These are phyloP conservation scores for Pyrus hybrid DNA, from an alignment of 331 rosid species.

Conservation along the genomic window DNA sequence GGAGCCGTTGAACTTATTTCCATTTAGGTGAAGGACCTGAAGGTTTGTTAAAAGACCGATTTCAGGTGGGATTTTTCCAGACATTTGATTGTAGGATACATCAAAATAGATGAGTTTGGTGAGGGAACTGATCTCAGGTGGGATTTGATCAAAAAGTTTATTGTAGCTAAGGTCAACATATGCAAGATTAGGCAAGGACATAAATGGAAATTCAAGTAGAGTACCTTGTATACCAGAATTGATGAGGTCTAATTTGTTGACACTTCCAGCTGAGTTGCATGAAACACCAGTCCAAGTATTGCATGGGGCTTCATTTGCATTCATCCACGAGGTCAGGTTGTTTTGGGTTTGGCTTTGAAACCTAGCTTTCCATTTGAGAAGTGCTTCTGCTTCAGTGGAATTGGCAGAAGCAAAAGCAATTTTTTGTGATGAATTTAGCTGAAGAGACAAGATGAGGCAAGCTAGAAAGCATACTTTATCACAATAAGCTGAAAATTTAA, in stretches of 20 bases:
- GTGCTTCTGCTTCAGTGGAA: conserved; percentile 9
- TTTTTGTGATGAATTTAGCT: background rate
- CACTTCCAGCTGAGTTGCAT: conserved; percentile 5
- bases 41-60: background rate
- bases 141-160: too few relatives aligned
- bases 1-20: background rate
- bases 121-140: too few relatives aligned
- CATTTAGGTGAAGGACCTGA: background rate
- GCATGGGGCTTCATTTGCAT: background rate
- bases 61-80: background rate
- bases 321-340: conserved; percentile 10
- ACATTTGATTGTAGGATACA: too few relatives aligned
- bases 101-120: too few relatives aligned
- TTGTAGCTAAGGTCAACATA: too few relatives aligned
- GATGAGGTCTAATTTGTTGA: conserved; percentile 1
- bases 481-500: background rate
- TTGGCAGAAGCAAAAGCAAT: background rate
- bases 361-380: conserved; percentile 23
- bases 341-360: background rate
- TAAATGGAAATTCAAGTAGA: background rate
- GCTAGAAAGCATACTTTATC: background rate
- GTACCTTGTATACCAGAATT: conserved; percentile 6
- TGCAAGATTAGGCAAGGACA: conserved; percentile 6
- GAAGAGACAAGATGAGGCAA: background rate
- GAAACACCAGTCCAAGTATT: conserved; percentile 3